Conservation (phyloP, 2,329 filamentous ascomycete species). For the Neofusicoccum umdonicola region DNA sequence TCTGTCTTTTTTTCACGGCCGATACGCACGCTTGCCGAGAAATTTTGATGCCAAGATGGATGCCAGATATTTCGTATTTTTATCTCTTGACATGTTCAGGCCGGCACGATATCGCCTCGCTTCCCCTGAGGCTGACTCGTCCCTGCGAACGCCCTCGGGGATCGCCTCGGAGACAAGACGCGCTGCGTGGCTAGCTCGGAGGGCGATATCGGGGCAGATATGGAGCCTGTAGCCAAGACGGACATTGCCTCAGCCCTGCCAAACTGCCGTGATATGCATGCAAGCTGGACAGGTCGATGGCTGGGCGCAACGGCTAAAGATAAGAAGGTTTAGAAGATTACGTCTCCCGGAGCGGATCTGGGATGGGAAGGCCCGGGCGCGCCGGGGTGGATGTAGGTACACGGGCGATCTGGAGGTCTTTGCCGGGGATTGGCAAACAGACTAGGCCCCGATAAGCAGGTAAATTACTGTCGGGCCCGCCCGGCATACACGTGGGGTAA, state of each 20-base stretch:
- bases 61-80: not conserved
- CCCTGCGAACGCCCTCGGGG: not conserved
- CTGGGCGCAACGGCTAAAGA: not conserved
- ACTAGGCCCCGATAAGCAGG: constrained; percentile 10
- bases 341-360: not conserved
- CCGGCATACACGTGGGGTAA: constrained; percentile 5
- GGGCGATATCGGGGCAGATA: not conserved
- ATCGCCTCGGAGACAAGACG: not conserved
- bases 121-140: not conserved
- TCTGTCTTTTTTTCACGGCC: no score
- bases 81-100: not conserved
- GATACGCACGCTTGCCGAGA: no score
- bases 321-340: not conserved
- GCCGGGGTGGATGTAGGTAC: constrained; percentile 2
- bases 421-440: not conserved
- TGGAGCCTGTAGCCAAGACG: not conserved
- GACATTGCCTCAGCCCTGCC: not conserved
- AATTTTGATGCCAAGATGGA: no score
- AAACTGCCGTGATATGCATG: not conserved
- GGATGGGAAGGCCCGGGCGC: no score
- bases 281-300: not conserved
- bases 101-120: not conserved
- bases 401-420: constrained; percentile 5
- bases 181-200: not conserved
- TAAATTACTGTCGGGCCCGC: not conserved